Evolutionary conservation across 2,329 filamentous ascomycete species (phyloP).

Genomic region (Phoma sp.): DNA sequence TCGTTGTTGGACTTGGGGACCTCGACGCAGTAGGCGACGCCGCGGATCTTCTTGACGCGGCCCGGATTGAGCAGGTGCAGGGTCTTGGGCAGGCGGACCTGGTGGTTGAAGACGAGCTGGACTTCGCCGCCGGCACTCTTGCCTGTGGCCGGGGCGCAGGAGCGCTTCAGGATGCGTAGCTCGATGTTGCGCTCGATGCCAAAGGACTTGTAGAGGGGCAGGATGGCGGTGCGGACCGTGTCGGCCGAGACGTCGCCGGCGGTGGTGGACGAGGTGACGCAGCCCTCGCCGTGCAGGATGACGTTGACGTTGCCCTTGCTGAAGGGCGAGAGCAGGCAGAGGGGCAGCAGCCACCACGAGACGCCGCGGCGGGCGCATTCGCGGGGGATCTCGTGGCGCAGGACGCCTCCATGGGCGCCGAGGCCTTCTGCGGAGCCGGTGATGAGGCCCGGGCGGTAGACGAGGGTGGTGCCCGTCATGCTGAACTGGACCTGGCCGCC

Average conservation of each 20-base stretch:
- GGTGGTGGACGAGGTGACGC: slow-evolving; percentile 86
- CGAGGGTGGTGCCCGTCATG: slow-evolving; percentile 90
- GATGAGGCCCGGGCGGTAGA: slow-evolving; percentile 91
- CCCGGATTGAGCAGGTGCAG: slow-evolving; percentile 86
- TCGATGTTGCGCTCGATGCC: slow-evolving; percentile 88
- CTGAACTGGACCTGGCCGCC: slow-evolving; percentile 94
- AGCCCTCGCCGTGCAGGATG: slow-evolving; percentile 85
- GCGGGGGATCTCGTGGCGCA: slow-evolving; percentile 80
- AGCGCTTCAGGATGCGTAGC: slow-evolving; percentile 78
- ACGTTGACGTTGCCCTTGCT: slow-evolving; percentile 91
- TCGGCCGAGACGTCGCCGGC: slow-evolving; percentile 89
- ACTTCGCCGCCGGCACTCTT: slow-evolving; percentile 87
- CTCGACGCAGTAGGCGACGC: slow-evolving; percentile 92
- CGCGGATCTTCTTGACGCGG: slow-evolving; percentile 84
- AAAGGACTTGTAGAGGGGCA: slow-evolving; percentile 89
- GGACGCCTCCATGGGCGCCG: slow-evolving; percentile 74
- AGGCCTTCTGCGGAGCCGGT: slow-evolving; percentile 80
- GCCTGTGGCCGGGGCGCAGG: slow-evolving; percentile 71
- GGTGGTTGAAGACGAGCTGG: slow-evolving; percentile 91
- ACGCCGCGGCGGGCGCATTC: slow-evolving; percentile 80
- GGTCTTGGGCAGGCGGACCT: slow-evolving; percentile 92
- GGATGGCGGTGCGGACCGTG: slow-evolving; percentile 88
- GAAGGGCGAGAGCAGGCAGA: slow-evolving; percentile 91
- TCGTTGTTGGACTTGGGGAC: slow-evolving; percentile 93
- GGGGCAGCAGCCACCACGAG: slow-evolving; percentile 88